Conservation (phyloP, 176 grass and related monocot species). For the Ananas comosus region DNA sequence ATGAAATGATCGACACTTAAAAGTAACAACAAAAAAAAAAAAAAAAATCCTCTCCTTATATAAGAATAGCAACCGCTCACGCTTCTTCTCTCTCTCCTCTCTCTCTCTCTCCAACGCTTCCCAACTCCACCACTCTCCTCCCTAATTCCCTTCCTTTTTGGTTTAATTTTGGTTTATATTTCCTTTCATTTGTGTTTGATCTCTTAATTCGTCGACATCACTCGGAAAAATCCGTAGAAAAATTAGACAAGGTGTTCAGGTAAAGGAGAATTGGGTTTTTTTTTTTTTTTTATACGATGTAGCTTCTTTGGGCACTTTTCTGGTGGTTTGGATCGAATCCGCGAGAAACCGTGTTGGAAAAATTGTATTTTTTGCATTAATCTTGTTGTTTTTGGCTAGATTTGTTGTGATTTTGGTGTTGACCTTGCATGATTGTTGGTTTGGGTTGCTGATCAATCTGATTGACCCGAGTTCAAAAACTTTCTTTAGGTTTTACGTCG, state of each 20-base stretch:
- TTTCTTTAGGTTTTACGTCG: no score
- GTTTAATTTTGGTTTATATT: conserved; percentile 10
- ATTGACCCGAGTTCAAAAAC: no score
- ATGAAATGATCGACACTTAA: no score
- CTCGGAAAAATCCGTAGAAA: conserved; percentile 8
- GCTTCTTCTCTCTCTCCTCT: conserved; percentile 14
- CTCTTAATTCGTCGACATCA: conserved; percentile 37
- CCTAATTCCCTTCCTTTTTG: neutral
- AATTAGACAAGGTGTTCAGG: conserved; percentile 1
- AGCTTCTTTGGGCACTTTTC: neutral
- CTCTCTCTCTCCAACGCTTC: neutral
- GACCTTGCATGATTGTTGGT: no score
- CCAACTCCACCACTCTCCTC: conserved; percentile 9
- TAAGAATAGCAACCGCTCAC: conserved; percentile 1
- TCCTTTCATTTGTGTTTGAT: neutral
- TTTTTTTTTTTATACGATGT: neutral
- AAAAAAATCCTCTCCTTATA: neutral
- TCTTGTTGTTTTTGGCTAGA: no score
- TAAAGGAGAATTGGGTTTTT: conserved; percentile 18
- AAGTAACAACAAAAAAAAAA: no score
- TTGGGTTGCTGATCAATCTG: no score
- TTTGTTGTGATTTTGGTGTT: no score
- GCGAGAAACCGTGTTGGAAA: no score
- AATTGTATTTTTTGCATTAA: no score
- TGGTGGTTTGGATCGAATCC: neutral